Conservation (phyloP, 352 stramenopile species). For the Phytopythium delawarense region DNA sequence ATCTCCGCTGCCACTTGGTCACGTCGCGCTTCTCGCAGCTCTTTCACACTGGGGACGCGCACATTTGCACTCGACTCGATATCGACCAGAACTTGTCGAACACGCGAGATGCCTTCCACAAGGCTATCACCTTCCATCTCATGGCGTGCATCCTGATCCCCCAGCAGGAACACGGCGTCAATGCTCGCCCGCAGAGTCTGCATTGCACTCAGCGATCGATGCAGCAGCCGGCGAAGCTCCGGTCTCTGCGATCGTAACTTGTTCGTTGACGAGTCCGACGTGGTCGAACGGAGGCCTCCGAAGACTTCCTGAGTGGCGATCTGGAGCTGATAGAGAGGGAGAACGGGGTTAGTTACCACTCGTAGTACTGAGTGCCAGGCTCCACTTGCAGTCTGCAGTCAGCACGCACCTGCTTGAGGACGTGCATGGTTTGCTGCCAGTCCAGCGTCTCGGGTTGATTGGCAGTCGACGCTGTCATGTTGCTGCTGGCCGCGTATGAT, state of each 20-base stretch:
- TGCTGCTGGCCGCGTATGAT: not conserved
- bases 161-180: conserved; percentile 2
- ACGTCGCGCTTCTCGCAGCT: not conserved
- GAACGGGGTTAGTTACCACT: not conserved
- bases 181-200: conserved; percentile 1
- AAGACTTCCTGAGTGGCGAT: not conserved
- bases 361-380: not conserved
- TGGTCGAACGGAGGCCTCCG: not conserved
- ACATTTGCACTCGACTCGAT: not conserved
- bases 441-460: not conserved
- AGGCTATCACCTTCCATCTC: not conserved
- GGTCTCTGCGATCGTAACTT: not conserved
- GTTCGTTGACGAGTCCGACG: not conserved
- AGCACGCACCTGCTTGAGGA: not conserved
- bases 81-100: not conserved
- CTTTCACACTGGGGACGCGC: not conserved
- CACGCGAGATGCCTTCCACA: not conserved
- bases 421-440: not conserved
- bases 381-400: not conserved
- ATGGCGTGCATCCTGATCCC: not conserved
- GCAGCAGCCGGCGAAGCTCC: not conserved
- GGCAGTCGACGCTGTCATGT: not conserved
- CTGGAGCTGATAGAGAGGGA: not conserved
- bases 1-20: not conserved
- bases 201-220: not conserved